These are phyloP conservation scores for Salicornia ramosissima DNA, from an alignment of 148 eudicot species.

Conservation along the genomic window DNA sequence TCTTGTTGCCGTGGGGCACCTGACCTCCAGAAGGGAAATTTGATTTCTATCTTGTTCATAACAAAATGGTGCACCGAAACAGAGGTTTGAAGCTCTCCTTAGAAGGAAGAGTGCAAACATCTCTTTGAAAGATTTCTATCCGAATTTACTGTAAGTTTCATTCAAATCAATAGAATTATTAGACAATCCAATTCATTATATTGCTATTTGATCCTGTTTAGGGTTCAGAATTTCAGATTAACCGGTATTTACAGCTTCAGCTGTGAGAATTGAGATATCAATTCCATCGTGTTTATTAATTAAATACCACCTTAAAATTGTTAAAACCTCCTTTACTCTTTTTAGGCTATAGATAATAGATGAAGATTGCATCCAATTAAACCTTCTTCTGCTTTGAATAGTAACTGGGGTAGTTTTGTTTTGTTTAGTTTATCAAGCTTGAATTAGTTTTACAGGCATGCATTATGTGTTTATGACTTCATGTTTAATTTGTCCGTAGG, in stretches of 20 bases:
- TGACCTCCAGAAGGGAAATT: no score
- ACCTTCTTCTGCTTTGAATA: not conserved
- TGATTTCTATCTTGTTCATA: not conserved
- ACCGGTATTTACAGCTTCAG: not conserved
- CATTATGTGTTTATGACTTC: not conserved
- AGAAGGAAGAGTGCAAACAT: not conserved
- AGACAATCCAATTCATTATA: not conserved
- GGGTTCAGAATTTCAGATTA: not conserved
- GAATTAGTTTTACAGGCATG: slow-evolving; percentile 3
- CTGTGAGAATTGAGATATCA: not conserved
- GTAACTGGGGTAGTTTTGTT: not conserved
- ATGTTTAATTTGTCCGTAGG: slow-evolving; percentile 43
- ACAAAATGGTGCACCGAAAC: not conserved
- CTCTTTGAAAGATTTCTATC: not conserved
- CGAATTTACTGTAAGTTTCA: not conserved
- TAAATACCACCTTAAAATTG: not conserved
- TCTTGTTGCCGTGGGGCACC: no score
- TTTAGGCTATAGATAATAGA: not conserved
- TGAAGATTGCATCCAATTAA: not conserved
- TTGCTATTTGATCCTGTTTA: not conserved
- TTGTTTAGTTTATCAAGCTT: not conserved
- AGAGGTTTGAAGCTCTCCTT: not conserved
- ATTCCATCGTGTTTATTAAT: not conserved
- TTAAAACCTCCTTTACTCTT: not conserved
- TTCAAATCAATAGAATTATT: not conserved